phyloP scores from a whole-genome alignment of 345 rosid genomes.

The Citropsis articulata region DNA sequence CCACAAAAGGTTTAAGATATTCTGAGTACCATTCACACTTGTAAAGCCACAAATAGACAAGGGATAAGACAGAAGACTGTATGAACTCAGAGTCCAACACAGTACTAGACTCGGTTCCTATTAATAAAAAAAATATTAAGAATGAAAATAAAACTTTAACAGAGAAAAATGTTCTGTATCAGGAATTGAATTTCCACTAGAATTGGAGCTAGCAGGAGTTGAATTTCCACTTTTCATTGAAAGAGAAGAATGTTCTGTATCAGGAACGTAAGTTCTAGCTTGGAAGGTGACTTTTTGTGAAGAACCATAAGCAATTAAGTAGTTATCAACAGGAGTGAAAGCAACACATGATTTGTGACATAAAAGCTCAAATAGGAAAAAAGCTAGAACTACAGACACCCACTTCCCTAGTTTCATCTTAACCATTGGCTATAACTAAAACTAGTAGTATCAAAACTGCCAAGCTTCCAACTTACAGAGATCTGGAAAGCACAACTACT shows the following conservation, averaged over 20 bases:
- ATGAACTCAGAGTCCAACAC: background rate
- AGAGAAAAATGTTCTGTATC: no score
- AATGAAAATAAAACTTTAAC: background rate
- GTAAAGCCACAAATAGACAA: background rate
- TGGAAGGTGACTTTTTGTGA: constrained; percentile 59
- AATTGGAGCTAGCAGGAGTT: constrained; percentile 40
- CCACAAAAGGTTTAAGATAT: no score
- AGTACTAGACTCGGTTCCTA: constrained; percentile 14
- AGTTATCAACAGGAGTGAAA: constrained; percentile 68
- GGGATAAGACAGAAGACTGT: background rate
- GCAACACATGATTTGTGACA: constrained; percentile 41
- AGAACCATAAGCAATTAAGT: constrained; percentile 85
- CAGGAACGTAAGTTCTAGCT: constrained; percentile 82
- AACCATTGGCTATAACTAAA: constrained; percentile 33
- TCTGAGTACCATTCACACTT: background rate
- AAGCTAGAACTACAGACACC: constrained; percentile 29
- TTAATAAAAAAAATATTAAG: background rate
- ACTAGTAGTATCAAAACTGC: background rate
- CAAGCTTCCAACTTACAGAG: constrained; percentile 9
- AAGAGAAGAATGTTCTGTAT: constrained; percentile 55
- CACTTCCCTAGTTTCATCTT: constrained; percentile 42
- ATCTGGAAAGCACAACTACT: constrained; percentile 9
- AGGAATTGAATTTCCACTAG: no score
- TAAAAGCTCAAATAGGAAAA: constrained; percentile 39
- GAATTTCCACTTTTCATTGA: constrained; percentile 53